These are phyloP conservation scores for Xylaria cubensis DNA, from an alignment of 495 filamentous ascomycete genomes.

Conservation along the genomic window DNA sequence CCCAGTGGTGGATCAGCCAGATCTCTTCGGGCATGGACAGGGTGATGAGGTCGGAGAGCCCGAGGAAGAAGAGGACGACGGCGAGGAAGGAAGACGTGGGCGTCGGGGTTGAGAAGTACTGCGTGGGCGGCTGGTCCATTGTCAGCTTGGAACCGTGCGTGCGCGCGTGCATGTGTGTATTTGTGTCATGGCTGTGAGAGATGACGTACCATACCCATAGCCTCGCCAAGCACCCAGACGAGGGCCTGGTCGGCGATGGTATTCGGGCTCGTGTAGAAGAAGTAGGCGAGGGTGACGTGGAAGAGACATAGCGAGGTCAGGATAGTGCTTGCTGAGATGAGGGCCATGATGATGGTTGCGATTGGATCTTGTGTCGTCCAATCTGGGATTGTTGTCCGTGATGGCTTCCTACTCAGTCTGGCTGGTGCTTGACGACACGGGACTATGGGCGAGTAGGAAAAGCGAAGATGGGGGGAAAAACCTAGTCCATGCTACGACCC, in stretches of 20 bases:
- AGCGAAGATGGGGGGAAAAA: not conserved
- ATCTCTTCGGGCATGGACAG: slow-evolving; percentile 76
- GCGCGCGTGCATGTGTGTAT: not conserved
- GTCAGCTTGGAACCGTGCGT: slow-evolving; percentile 17
- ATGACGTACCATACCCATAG: slow-evolving; percentile 72
- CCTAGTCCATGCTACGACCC: not conserved
- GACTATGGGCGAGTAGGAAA: not conserved
- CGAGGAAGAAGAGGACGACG: slow-evolving; percentile 68
- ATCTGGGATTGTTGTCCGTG: no score
- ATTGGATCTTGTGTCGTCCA: not conserved
- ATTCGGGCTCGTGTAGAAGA: slow-evolving; percentile 75
- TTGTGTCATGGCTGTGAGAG: not conserved
- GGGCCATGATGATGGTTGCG: slow-evolving; percentile 64
- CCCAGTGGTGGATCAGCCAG: slow-evolving; percentile 66
- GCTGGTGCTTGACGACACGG: slow-evolving; percentile 3
- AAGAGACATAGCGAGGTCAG: slow-evolving; percentile 81
- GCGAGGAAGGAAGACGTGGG: slow-evolving; percentile 75
- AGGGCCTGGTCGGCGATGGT: slow-evolving; percentile 78
- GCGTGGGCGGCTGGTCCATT: slow-evolving; percentile 48
- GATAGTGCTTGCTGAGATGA: slow-evolving; percentile 77
- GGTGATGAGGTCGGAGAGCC: slow-evolving; percentile 75
- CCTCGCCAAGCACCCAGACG: slow-evolving; percentile 82
- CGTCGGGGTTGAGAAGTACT: slow-evolving; percentile 66
- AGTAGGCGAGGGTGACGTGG: slow-evolving; percentile 80
- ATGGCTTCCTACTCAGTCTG: not conserved